Evolutionary conservation across 345 rosid genomes (phyloP), one percentile per base, ranked within the genome.

Genomic region (Eucalyptus sp.): DNA sequence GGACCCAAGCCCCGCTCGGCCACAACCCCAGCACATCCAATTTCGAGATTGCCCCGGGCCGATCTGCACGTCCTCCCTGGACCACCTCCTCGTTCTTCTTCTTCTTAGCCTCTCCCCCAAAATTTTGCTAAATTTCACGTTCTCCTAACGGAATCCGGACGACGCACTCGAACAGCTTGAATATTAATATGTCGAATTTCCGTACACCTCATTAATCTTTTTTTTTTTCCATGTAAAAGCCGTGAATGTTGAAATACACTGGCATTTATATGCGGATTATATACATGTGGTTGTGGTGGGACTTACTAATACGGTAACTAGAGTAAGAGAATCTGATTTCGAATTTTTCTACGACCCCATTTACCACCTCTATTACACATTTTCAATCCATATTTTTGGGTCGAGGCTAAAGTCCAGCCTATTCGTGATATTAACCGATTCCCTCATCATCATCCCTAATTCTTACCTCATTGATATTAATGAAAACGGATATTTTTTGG

Each of bases 401-500:
- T 24, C 4, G 13, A 56, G 62, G 4, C 58, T 52, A 52, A 52
- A 10, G 62, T 56, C 62, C 0, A 24, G 13, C 62, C 29, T 56
- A 4, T 5, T 4, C 1, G 3, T 56, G 62, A 56, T 10, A 56
- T 56, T 56, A 56, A 56, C 29, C 5, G 0, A 56, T 24, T 56
- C 29, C 12, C 62, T 56, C 4, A 0, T 56, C 62, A 56, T 56
- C 8, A 13, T 56, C 27, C 12, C 62, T 2, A 22, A 56, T 56
- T 56, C 29, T 56, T 5, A 24, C 29, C 29, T 56, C 27, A 4
- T 10, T 0, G 62, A 56, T 56, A 56, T 9, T 24, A 10, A 4
- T 5, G 10, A 24, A 56, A 56, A 56, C 0, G 29, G 0, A 6
- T 56, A 10, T 0, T 56, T 24, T 56, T 56, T 52, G 58, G 13